Evolutionary conservation across 2,329 filamentous ascomycete species (phyloP).

Genomic region (Trichothecium sympodiale): DNA sequence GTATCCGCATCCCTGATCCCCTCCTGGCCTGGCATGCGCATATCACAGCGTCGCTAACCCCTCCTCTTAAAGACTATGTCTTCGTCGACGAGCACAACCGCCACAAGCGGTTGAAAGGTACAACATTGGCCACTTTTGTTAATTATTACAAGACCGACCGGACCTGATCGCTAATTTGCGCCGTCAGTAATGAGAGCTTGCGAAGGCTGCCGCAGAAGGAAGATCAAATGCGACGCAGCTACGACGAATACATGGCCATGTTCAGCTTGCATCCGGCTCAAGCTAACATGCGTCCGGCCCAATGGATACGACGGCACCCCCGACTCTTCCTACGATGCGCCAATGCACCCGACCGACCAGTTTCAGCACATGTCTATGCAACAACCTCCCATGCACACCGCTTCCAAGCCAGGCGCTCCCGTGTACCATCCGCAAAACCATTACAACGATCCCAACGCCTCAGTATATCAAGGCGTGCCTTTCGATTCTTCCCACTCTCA

Average conservation of each 20-base stretch:
- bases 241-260: constrained; percentile 98
- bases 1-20: constrained; percentile 14
- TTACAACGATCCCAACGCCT: constrained; percentile 34
- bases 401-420: constrained; percentile 26
- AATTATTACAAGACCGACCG: background rate
- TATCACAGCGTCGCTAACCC: constrained; percentile 2
- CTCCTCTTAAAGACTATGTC: constrained; percentile 71
- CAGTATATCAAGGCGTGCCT: constrained; percentile 34
- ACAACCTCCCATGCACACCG: constrained; percentile 29
- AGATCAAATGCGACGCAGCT: constrained; percentile 96
- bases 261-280: constrained; percentile 82
- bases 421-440: constrained; percentile 37
- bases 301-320: constrained; percentile 53
- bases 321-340: constrained; percentile 20
- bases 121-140: constrained; percentile 7
- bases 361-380: constrained; percentile 42
- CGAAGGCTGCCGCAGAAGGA: constrained; percentile 85
- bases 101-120: constrained; percentile 92
- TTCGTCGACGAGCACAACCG: constrained; percentile 98
- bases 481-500: constrained; percentile 35
- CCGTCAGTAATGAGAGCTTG: constrained; percentile 88
- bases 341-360: constrained; percentile 19
- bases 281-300: constrained; percentile 85
- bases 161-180: constrained; percentile 1
- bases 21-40: too few relatives aligned